Evolutionary conservation across 176 grass and related monocot species (phyloP), one percentile per base, ranked within the genome.

Genomic region (Oryza nivara): DNA sequence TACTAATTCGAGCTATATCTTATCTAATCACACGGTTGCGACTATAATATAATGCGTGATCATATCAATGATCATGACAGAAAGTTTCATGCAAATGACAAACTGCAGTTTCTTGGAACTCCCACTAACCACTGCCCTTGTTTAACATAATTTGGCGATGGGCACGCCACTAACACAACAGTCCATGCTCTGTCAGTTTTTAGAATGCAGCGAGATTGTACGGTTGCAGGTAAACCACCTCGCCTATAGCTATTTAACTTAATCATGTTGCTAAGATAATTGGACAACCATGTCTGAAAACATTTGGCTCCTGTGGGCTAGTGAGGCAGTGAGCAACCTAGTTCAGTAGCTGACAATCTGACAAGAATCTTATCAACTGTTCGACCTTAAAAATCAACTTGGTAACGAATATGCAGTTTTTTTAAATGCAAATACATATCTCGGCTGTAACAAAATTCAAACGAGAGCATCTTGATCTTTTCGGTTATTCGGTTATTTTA

Each of bases 31-130:
- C 78, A n/a, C 20, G 22, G 20, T 28, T 6, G 46, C 5, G 8
- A 15, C 16, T 70, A 58, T 48, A 82, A 78, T 44, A 80, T 44
- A 80, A 79, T 48, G 14, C 83, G 69, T 67, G 14, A 75, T 65
- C 40, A 0, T 16, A 43, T 51, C 71, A 91, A 76, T 45, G 23
- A 76, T 71, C 19, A 11, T 63, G 70, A 8, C 7, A 77, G 67
- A 84, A 82, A 45, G 11, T 67, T 22, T 73, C 58, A 36, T 71
- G 22, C 40, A 23, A 74, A 49, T 16, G 45, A 25, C 72, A 17
- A 70, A 46, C 70, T 45, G 65, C 45, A 52, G 51, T 52, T n/a
- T 78, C 67, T 48, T 73, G 58, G 51, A 78, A 72, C 47, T 65
- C 78, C 45, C 75, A 8, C 40, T 41, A 60, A 4, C 26, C 26